Evolutionary conservation across 371 early-diverging fungal species (phyloP).

Genomic region (Capniomyces stellatus): DNA sequence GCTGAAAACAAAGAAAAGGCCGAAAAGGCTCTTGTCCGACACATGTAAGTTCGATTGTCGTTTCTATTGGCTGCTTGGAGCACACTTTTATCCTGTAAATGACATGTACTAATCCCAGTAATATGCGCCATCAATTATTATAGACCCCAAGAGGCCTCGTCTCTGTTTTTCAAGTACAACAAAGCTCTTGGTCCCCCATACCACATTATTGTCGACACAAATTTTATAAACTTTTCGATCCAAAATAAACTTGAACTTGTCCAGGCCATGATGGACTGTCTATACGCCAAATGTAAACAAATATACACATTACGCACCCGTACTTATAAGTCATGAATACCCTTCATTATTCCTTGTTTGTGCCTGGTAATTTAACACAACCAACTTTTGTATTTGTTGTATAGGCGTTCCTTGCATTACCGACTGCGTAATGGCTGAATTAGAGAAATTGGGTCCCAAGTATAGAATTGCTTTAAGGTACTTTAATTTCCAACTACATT

Average conservation of each 20-base stretch:
- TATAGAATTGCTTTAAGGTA: slow-evolving; percentile 85
- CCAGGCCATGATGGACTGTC: slow-evolving; percentile 95
- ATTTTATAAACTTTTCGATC: slow-evolving; percentile 99
- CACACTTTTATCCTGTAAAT: background rate
- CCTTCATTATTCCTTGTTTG: slow-evolving; percentile 24
- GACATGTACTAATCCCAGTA: background rate
- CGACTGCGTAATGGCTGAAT: slow-evolving; percentile 98
- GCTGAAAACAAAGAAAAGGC: slow-evolving; percentile 51
- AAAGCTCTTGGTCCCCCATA: slow-evolving; percentile 96
- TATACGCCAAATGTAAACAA: slow-evolving; percentile 78
- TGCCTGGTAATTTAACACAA: too few species aligned
- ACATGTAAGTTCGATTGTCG: slow-evolving; percentile 43
- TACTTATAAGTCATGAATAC: background rate
- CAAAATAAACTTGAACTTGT: slow-evolving; percentile 97
- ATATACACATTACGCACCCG: background rate
- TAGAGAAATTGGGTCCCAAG: slow-evolving; percentile 97
- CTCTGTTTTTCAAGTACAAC: slow-evolving; percentile 95
- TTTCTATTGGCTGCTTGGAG: background rate
- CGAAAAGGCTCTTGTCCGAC: slow-evolving; percentile 47
- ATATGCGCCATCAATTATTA: background rate
- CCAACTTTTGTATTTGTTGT: too few species aligned
- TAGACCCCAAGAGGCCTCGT: slow-evolving; percentile 64
- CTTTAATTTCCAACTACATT: slow-evolving; percentile 14
- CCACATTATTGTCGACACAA: slow-evolving; percentile 97
- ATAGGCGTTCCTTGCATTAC: slow-evolving; percentile 81